Evolutionary conservation across 768 basidiomycete genomes (phyloP), one percentile per base, ranked within the genome.

Genomic region (Gloeophyllum trabeum): DNA sequence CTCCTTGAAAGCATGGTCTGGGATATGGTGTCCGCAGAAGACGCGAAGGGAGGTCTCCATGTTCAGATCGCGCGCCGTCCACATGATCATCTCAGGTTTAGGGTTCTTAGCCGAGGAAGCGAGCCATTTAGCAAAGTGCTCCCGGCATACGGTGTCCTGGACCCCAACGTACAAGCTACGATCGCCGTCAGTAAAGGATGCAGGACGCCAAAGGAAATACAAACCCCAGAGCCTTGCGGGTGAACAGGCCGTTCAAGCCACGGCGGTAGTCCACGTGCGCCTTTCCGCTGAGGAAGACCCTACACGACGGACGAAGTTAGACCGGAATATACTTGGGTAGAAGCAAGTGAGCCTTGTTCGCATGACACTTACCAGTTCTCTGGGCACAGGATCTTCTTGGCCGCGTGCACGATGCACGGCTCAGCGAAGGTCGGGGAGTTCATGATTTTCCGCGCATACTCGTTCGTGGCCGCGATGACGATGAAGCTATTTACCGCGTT

Each of bases 241-340:
- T 98, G 68, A 98, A 98, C 28, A 99, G 75, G 24, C 72, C 66
- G 60, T 97, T 97, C 37, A 99, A 65, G 34, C 84, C 81, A 48
- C 84, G 84, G 46, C 96, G 86, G 61, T 96, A 99, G 19, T 94
- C 89, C 43, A 92, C 81, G 56, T 99, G 94, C 3, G 65, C 73
- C 63, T 91, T 97, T 19, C 94, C 94, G 41, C 77, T 94, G 32
- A 98, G 69, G 68, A 99, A 99, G n/a, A 99, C 94, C 91, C 89
- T 91, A 52, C 18, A 46, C 6, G 35, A n/a, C 30, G 10, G 16
- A 13, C 21, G 18, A 23, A 12, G 13, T 28, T 16, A 28, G n/a
- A n/a, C n/a, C n/a, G n/a, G n/a, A n/a, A n/a, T n/a, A 18, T 34
- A 41, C 21, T 28, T 7, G 45, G 25, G 30, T 20, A 4, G 23